phyloP scores from a whole-genome alignment of 805 yeast genomes.

The Teunomyces atbi region DNA sequence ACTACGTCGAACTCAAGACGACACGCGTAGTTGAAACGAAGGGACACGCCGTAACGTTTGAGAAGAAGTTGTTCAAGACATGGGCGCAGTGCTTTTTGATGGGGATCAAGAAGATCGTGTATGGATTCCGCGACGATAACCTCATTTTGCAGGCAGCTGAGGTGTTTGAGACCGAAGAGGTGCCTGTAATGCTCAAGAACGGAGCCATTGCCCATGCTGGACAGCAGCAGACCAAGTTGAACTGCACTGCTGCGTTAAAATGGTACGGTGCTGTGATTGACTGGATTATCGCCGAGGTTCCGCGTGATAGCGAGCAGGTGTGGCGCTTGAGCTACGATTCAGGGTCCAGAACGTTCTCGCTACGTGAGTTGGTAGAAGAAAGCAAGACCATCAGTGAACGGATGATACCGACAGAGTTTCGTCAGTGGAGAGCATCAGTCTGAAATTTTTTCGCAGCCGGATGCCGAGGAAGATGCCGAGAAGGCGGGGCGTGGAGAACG shows the following conservation, averaged over 20 bases:
- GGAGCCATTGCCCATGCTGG: slow-evolving; percentile 29
- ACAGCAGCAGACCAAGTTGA: slow-evolving; percentile 41
- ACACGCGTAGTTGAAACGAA: slow-evolving; percentile 53
- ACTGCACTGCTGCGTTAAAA: slow-evolving; percentile 74
- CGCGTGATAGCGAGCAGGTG: slow-evolving; percentile 50
- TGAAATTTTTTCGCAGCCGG: slow-evolving; percentile 1
- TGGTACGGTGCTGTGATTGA: slow-evolving; percentile 85
- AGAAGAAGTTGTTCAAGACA: slow-evolving; percentile 68
- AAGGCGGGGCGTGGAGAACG: no score
- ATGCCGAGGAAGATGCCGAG: background rate
- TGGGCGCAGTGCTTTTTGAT: slow-evolving; percentile 95
- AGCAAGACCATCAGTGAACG: slow-evolving; percentile 16
- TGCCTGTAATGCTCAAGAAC: slow-evolving; percentile 66
- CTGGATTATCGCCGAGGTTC: slow-evolving; percentile 60
- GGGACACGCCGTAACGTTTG: slow-evolving; percentile 63
- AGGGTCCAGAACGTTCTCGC: slow-evolving; percentile 49
- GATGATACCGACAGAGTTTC: slow-evolving; percentile 30
- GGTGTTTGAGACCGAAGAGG: slow-evolving; percentile 70
- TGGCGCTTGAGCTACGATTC: slow-evolving; percentile 60
- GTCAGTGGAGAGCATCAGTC: slow-evolving; percentile 26
- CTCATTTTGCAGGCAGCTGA: slow-evolving; percentile 68
- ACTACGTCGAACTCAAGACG: slow-evolving; percentile 86
- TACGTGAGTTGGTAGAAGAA: slow-evolving; percentile 44
- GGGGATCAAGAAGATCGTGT: slow-evolving; percentile 77
- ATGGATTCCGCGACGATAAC: slow-evolving; percentile 82